A percentile compares a stretch with the other conserved stretches of the same genome.
These are phyloP conservation scores for Emmonsia crescens DNA, from an alignment of 2,329 filamentous ascomycete genomes.

Conservation along the genomic window DNA sequence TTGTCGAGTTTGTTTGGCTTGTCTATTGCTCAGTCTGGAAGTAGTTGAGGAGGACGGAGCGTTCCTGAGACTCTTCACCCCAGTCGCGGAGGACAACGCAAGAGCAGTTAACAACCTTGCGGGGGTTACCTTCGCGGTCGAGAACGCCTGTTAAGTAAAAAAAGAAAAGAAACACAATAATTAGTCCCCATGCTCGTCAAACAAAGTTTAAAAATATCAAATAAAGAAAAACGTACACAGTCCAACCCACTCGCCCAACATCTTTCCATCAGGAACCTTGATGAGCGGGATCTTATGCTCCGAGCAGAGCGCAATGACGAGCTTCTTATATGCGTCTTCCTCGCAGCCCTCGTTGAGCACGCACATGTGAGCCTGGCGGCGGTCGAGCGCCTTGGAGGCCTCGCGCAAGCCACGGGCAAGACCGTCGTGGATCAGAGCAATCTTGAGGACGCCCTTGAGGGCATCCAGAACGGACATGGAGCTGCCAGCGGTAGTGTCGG, in stretches of 20 bases:
- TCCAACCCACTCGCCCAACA: slow-evolving; percentile 99
- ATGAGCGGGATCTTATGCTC: slow-evolving; percentile 99
- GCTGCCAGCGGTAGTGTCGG: slow-evolving; percentile 65
- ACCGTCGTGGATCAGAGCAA: slow-evolving; percentile 98
- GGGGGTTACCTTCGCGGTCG: slow-evolving; percentile 97
- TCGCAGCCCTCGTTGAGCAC: slow-evolving; percentile 99
- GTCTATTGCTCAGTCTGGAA: slow-evolving; percentile 70
- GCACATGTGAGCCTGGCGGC: slow-evolving; percentile 99
- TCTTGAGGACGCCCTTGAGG: slow-evolving; percentile 97
- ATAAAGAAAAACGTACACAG: slow-evolving; percentile 63
- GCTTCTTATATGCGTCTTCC: slow-evolving; percentile 99
- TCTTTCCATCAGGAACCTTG: slow-evolving; percentile 99
- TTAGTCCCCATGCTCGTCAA: slow-evolving; percentile 12
- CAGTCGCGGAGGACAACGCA: slow-evolving; percentile 99
- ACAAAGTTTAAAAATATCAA: neutral
- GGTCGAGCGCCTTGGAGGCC: slow-evolving; percentile 96
- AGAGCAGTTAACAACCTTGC: slow-evolving; percentile 99
- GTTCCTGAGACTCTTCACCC: slow-evolving; percentile 99
- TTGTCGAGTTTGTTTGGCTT: neutral
- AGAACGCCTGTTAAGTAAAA: slow-evolving; percentile 68
- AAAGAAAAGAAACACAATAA: slow-evolving; percentile 4
- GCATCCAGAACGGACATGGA: slow-evolving; percentile 96
- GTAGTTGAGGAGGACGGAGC: slow-evolving; percentile 98
- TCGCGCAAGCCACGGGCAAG: slow-evolving; percentile 97
- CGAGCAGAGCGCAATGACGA: slow-evolving; percentile 94